These are phyloP conservation scores for Penicillium thymicola DNA, from an alignment of 2,329 filamentous ascomycete species.

Conservation along the genomic window DNA sequence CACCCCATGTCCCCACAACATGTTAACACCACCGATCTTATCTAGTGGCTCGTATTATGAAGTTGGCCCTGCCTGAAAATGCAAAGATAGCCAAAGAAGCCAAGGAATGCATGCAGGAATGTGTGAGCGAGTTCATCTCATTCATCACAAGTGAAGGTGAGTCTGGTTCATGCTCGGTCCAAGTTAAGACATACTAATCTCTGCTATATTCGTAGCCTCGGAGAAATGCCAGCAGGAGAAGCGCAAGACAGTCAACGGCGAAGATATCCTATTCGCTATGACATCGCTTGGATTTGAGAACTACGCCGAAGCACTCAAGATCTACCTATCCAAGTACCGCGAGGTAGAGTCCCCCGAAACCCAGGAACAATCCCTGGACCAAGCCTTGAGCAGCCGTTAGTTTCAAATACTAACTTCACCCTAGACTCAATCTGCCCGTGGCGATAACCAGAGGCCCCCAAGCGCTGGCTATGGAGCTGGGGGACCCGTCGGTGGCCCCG, in stretches of 20 bases:
- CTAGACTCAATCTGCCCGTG: slow-evolving; percentile 76
- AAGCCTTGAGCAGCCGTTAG: neutral
- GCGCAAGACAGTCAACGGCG: slow-evolving; percentile 97
- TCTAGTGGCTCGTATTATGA: slow-evolving; percentile 99
- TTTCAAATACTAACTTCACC: slow-evolving; percentile 42
- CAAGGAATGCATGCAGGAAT: slow-evolving; percentile 99
- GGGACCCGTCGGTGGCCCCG: slow-evolving; percentile 35
- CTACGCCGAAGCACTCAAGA: slow-evolving; percentile 95
- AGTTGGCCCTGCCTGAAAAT: slow-evolving; percentile 93
- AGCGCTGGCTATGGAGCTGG: slow-evolving; percentile 47
- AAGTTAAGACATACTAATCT: slow-evolving; percentile 1
- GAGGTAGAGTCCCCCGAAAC: slow-evolving; percentile 68
- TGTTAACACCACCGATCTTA: slow-evolving; percentile 54
- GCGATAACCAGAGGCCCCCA: slow-evolving; percentile 59
- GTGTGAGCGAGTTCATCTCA: slow-evolving; percentile 98
- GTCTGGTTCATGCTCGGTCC: slow-evolving; percentile 33
- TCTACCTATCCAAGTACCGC: slow-evolving; percentile 94
- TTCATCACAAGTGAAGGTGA: slow-evolving; percentile 99
- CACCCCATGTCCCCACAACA: neutral
- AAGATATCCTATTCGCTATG: slow-evolving; percentile 99
- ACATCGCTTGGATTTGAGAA: slow-evolving; percentile 98
- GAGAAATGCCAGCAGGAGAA: slow-evolving; percentile 99
- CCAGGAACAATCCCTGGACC: neutral
- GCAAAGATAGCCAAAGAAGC: slow-evolving; percentile 99
- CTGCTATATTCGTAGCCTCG: slow-evolving; percentile 63